Conservation (phyloP, 805 yeast genomes). For the Teunomyces panamensis region DNA sequence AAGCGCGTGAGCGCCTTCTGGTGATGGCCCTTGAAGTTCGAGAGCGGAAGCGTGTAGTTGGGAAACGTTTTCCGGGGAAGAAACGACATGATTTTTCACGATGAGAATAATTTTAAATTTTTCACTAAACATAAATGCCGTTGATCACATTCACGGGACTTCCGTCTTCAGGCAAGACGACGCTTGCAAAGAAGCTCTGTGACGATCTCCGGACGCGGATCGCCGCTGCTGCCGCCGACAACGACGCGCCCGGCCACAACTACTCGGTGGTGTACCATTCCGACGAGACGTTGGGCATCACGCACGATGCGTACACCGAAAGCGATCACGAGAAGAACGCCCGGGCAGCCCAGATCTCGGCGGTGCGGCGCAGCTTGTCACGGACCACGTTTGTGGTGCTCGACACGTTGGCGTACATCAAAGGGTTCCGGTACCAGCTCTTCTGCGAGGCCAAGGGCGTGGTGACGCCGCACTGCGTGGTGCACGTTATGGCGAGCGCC, state of each 20-base stretch:
- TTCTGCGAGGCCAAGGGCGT: slow-evolving; percentile 89
- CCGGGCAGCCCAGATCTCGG: slow-evolving; percentile 82
- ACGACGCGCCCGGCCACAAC: slow-evolving; percentile 46
- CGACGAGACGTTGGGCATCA: slow-evolving; percentile 75
- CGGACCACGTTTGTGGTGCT: slow-evolving; percentile 72
- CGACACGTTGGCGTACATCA: slow-evolving; percentile 85
- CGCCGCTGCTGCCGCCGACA: slow-evolving; percentile 27
- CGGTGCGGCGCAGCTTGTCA: slow-evolving; percentile 78
- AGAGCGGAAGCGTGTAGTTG: slow-evolving; percentile 59
- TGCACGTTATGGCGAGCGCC: slow-evolving; percentile 71
- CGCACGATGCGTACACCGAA: slow-evolving; percentile 65
- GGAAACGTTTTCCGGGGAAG: slow-evolving; percentile 76
- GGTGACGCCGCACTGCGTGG: slow-evolving; percentile 76
- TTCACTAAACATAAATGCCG: slow-evolving; percentile 57
- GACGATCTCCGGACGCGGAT: slow-evolving; percentile 47
- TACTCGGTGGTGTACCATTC: slow-evolving; percentile 65
- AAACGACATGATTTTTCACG: slow-evolving; percentile 35
- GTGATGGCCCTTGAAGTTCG: slow-evolving; percentile 92
- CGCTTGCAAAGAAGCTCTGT: slow-evolving; percentile 60
- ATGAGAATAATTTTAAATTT: background rate
- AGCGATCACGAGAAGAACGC: slow-evolving; percentile 76
- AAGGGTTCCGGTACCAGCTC: slow-evolving; percentile 92
- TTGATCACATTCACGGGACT: slow-evolving; percentile 77
- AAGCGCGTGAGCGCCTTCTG: slow-evolving; percentile 69
- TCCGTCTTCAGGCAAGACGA: slow-evolving; percentile 83